Percentiles rank a stretch among this genome's conserved stretches.
Conservation (phyloP, 2,329 filamentous ascomycete genomes). For the Penicillium freii region DNA sequence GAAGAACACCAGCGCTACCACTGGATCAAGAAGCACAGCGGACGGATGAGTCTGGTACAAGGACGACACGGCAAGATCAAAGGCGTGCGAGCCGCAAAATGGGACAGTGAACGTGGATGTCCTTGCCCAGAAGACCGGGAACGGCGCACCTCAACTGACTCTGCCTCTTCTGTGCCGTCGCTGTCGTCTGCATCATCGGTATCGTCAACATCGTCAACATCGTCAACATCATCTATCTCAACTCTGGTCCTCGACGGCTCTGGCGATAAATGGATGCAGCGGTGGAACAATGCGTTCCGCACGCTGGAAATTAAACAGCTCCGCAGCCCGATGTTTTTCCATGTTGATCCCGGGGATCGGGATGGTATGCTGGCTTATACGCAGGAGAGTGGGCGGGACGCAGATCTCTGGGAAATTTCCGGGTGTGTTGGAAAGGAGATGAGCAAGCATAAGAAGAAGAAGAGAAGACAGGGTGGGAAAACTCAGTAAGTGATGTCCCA, state of each 20-base stretch:
- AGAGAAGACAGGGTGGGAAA: conserved; percentile 62
- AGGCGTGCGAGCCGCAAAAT: conserved; percentile 30
- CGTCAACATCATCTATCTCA: conserved; percentile 28
- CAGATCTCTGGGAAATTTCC: conserved; percentile 66
- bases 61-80: conserved; percentile 29
- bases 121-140: conserved; percentile 4
- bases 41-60: conserved; percentile 52
- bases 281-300: conserved; percentile 69
- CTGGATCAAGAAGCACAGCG: conserved; percentile 68
- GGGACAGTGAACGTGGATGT: conserved; percentile 18
- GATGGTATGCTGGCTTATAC: conserved; percentile 71
- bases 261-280: conserved; percentile 63
- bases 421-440: conserved; percentile 76
- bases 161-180: conserved; percentile 22
- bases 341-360: conserved; percentile 71
- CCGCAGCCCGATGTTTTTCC: conserved; percentile 79
- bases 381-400: conserved; percentile 58
- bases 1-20: conserved; percentile 79
- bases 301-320: conserved; percentile 69
- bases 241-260: conserved; percentile 68
- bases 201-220: conserved; percentile 17
- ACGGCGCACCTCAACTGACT: conserved; percentile 19
- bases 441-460: conserved; percentile 73
- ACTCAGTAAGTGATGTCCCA: conserved; percentile 38
- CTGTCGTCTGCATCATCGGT: conserved; percentile 17